phyloP scores from a whole-genome alignment of 208 protist species.

The Angomonas deanei region DNA sequence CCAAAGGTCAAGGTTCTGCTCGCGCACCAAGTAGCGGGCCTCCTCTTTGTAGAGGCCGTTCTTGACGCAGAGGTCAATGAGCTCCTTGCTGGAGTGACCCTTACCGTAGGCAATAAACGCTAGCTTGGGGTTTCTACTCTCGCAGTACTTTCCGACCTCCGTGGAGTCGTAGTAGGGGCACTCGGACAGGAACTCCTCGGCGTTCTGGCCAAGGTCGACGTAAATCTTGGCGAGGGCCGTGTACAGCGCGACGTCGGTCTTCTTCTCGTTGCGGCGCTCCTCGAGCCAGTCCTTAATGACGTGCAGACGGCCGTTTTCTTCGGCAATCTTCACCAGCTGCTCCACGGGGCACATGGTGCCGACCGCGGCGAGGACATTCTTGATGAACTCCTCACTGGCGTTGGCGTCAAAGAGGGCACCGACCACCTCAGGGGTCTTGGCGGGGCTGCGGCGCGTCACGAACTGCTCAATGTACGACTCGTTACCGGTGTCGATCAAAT shows the following conservation, averaged over 20 bases:
- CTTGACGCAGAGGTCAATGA: slow-evolving; percentile 96
- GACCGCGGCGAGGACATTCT: slow-evolving; percentile 93
- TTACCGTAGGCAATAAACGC: slow-evolving; percentile 96
- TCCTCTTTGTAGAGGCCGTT: slow-evolving; percentile 98
- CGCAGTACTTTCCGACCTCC: slow-evolving; percentile 98
- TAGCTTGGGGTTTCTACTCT: slow-evolving; percentile 98
- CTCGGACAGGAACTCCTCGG: slow-evolving; percentile 96
- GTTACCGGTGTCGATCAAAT: slow-evolving; percentile 96
- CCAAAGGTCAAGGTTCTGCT: slow-evolving; percentile 98
- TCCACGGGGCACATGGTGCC: slow-evolving; percentile 94
- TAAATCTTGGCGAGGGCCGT: slow-evolving; percentile 99
- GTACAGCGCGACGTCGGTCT: slow-evolving; percentile 94
- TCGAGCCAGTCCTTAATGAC: slow-evolving; percentile 99
- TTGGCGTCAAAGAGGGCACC: slow-evolving; percentile 98
- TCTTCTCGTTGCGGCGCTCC: slow-evolving; percentile 91
- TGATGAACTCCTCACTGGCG: slow-evolving; percentile 96
- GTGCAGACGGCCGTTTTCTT: slow-evolving; percentile 92
- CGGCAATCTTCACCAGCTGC: slow-evolving; percentile 74
- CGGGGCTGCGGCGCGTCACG: slow-evolving; percentile 94
- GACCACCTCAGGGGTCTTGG: slow-evolving; percentile 97
- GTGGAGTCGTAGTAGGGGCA: slow-evolving; percentile 97
- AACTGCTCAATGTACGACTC: slow-evolving; percentile 97
- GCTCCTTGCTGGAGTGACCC: slow-evolving; percentile 95
- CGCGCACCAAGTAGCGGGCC: slow-evolving; percentile 97
- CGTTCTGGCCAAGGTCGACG: slow-evolving; percentile 96